These are phyloP conservation scores for Amauroascus niger DNA, from an alignment of 2,329 filamentous ascomycete genomes.

Conservation along the genomic window DNA sequence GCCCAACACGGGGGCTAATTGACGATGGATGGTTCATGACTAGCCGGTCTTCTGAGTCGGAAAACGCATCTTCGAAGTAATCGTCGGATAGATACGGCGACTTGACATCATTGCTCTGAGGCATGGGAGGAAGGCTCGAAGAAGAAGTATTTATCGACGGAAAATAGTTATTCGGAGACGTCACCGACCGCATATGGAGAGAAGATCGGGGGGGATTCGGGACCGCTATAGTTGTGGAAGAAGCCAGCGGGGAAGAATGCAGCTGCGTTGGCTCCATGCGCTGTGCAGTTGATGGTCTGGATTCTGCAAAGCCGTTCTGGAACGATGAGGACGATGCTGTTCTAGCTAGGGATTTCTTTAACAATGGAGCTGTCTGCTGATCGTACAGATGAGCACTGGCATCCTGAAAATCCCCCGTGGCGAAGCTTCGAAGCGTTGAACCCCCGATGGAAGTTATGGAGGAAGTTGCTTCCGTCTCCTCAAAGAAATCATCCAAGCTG, in stretches of 20 bases:
- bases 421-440: constrained; percentile 40
- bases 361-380: constrained; percentile 80
- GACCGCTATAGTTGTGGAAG: constrained; percentile 40
- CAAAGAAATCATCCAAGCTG: constrained; percentile 73
- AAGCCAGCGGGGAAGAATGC: constrained; percentile 45
- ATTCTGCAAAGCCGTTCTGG: constrained; percentile 78
- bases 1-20: constrained; percentile 26
- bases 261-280: constrained; percentile 47
- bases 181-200: constrained; percentile 73
- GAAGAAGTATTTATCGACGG: constrained; percentile 27
- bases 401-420: constrained; percentile 53
- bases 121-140: constrained; percentile 19
- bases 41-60: constrained; percentile 66
- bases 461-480: constrained; percentile 54
- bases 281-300: constrained; percentile 45
- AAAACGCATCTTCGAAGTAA: constrained; percentile 66
- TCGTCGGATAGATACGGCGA: constrained; percentile 64
- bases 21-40: constrained; percentile 21
- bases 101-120: constrained; percentile 43
- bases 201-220: constrained; percentile 47
- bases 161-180: constrained; percentile 57
- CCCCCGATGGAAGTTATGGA: constrained; percentile 36
- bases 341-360: constrained; percentile 67
- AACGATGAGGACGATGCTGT: constrained; percentile 67
- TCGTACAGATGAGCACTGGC: constrained; percentile 78